A percentile compares a stretch with the other conserved stretches of the same genome.
These are phyloP conservation scores for Talaromyces nanjingensis DNA, from an alignment of 495 filamentous ascomycete genomes.

Conservation along the genomic window DNA sequence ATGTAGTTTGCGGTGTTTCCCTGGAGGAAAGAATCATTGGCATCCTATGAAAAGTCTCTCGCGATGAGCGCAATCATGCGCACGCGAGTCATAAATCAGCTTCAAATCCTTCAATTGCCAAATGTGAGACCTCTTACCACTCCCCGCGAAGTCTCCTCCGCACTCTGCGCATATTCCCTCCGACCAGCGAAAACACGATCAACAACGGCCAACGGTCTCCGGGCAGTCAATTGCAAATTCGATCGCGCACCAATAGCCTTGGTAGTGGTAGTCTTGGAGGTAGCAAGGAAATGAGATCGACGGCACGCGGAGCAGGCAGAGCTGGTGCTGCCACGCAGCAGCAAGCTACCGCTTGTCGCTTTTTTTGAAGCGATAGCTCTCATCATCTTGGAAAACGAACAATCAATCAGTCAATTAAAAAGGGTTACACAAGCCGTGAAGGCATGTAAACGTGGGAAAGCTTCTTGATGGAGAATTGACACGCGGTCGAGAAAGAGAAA, in stretches of 20 bases:
- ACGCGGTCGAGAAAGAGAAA: neutral
- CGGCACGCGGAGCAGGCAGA: slow-evolving; percentile 39
- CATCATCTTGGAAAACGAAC: slow-evolving; percentile 32
- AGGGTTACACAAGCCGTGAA: neutral
- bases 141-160: slow-evolving; percentile 46
- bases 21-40: slow-evolving; percentile 89
- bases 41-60: slow-evolving; percentile 45
- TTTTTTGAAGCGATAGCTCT: slow-evolving; percentile 36
- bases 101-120: neutral
- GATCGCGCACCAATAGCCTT: slow-evolving; percentile 29
- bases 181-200: slow-evolving; percentile 28
- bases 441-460: neutral
- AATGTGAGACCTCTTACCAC: slow-evolving; percentile 36
- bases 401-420: slow-evolving; percentile 12
- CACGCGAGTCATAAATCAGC: slow-evolving; percentile 21
- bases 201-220: slow-evolving; percentile 35
- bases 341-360: slow-evolving; percentile 43
- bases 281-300: slow-evolving; percentile 40
- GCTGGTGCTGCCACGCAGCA: slow-evolving; percentile 32
- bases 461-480: neutral
- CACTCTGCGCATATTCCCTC: slow-evolving; percentile 51
- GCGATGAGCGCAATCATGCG: slow-evolving; percentile 7
- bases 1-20: slow-evolving; percentile 97
- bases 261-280: slow-evolving; percentile 36
- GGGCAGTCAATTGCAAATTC: slow-evolving; percentile 35